phyloP scores from a whole-genome alignment of 2,329 filamentous ascomycete species.

The Fusarium lateritium region DNA sequence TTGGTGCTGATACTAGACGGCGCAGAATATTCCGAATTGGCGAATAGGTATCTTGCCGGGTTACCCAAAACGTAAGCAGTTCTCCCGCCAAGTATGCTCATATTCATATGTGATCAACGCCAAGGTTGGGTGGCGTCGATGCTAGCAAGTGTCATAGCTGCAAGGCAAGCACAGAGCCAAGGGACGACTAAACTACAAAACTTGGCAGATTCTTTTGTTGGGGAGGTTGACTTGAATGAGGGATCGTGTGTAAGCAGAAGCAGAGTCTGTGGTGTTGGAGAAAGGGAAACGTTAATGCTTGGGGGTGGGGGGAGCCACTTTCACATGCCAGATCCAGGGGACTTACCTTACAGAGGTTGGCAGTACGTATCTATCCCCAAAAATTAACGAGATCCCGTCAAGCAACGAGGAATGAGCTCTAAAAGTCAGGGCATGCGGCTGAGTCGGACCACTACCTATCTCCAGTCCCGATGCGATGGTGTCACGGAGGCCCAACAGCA shows the following conservation, averaged over 20 bases:
- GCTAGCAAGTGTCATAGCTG: conserved; percentile 22
- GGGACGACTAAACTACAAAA: neutral
- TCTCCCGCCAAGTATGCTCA: conserved; percentile 7
- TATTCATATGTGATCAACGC: conserved; percentile 27
- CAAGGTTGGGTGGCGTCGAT: conserved; percentile 32
- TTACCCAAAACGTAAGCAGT: conserved; percentile 24
- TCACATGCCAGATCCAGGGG: conserved; percentile 50
- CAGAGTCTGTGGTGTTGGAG: conserved; percentile 15
- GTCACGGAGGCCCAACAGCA: conserved; percentile 44
- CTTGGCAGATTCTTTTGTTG: conserved; percentile 31
- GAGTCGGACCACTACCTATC: conserved; percentile 42
- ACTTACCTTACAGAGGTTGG: neutral
- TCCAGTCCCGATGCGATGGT: conserved; percentile 37
- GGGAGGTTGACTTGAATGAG: conserved; percentile 22
- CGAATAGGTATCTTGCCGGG: conserved; percentile 1
- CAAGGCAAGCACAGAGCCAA: conserved; percentile 1
- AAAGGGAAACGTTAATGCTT: conserved; percentile 20
- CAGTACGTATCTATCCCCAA: conserved; percentile 3
- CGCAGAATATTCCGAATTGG: conserved; percentile 18
- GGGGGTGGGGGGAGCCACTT: conserved; percentile 43
- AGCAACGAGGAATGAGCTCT: conserved; percentile 27
- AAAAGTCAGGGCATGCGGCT: conserved; percentile 38
- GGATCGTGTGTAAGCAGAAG: conserved; percentile 12
- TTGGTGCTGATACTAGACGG: neutral
- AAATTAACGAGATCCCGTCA: conserved; percentile 6